Conservation (phyloP, 306 rosid genomes). For the Arachis stenosperma region DNA sequence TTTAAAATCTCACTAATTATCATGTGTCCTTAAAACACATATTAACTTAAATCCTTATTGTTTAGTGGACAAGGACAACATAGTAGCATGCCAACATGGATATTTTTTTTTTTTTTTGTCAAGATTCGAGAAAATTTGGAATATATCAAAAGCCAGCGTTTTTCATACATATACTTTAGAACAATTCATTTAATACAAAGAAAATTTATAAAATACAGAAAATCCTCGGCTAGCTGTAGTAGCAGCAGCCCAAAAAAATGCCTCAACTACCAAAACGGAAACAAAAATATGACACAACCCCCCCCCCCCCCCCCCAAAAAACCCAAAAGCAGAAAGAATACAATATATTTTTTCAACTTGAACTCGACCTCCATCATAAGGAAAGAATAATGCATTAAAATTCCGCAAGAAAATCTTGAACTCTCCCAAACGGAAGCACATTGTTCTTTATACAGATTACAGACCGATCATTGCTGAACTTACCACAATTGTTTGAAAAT, state of each 20-base stretch:
- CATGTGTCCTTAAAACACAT: no score
- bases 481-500: constrained; percentile 24
- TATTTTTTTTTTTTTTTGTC: no score
- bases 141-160: constrained; percentile 28
- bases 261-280: constrained; percentile 74
- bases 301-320: background rate
- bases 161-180: constrained; percentile 45
- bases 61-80: no score
- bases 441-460: constrained; percentile 31
- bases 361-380: constrained; percentile 59
- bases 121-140: no score
- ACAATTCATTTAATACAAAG: constrained; percentile 42
- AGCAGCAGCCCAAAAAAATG: constrained; percentile 65
- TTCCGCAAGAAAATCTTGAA: constrained; percentile 43
- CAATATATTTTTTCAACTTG: constrained; percentile 51
- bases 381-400: constrained; percentile 53
- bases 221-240: constrained; percentile 57
- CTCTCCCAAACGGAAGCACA: constrained; percentile 38
- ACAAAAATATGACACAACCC: constrained; percentile 62
- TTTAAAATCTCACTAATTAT: no score
- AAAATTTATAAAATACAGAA: constrained; percentile 54
- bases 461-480: constrained; percentile 30
- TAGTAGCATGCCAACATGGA: no score
- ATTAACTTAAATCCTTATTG: no score
- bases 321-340: constrained; percentile 34